A percentile compares a stretch with the other conserved stretches of the same genome.
Conservation (phyloP, 2,329 filamentous ascomycete species). For the Neoarthrinium moseri region DNA sequence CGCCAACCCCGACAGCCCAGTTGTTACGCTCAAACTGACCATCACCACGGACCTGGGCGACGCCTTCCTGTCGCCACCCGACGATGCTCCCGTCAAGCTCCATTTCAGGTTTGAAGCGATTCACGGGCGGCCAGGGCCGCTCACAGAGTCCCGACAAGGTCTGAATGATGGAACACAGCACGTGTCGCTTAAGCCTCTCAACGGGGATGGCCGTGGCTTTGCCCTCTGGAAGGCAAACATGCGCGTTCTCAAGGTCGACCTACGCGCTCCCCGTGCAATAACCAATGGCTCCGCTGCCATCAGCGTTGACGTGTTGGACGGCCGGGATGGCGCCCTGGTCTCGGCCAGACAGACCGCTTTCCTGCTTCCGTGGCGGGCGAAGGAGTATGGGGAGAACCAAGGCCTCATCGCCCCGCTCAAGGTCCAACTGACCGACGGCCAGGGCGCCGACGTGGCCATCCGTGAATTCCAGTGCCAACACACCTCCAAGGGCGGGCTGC, state of each 20-base stretch:
- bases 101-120: slow-evolving; percentile 30
- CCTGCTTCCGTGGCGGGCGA: slow-evolving; percentile 1
- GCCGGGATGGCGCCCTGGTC: no score
- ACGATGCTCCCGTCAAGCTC: slow-evolving; percentile 44
- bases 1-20: slow-evolving; percentile 15
- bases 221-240: slow-evolving; percentile 29
- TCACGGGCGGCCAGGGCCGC: no score
- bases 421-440: slow-evolving; percentile 19
- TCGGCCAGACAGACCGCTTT: background rate
- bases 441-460: slow-evolving; percentile 18
- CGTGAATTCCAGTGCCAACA: slow-evolving; percentile 16
- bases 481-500: background rate
- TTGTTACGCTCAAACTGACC: slow-evolving; percentile 43
- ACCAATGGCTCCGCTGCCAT: no score
- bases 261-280: no score
- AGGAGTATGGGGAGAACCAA: slow-evolving; percentile 16
- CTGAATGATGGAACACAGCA: slow-evolving; percentile 19
- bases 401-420: slow-evolving; percentile 24
- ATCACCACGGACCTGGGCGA: slow-evolving; percentile 60
- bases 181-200: background rate
- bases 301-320: no score
- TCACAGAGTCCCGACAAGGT: no score
- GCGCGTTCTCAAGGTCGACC: slow-evolving; percentile 36
- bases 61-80: slow-evolving; percentile 46
- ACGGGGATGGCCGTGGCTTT: background rate